phyloP scores from a whole-genome alignment of 2,329 filamentous ascomycete genomes.

The Verticillium klebahnii region DNA sequence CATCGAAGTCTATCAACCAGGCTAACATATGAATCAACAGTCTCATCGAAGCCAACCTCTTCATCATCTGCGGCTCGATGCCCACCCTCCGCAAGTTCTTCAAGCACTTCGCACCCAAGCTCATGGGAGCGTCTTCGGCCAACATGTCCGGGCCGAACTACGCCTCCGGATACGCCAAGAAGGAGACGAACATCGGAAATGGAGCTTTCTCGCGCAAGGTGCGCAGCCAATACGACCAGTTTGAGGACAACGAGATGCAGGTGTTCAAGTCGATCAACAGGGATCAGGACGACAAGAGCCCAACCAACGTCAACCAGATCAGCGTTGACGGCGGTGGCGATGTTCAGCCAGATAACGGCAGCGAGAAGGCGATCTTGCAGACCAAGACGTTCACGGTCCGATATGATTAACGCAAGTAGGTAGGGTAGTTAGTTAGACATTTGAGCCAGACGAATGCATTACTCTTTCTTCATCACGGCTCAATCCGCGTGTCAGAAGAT shows the following conservation, averaged over 20 bases:
- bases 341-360: constrained; percentile 14
- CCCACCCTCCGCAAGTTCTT: constrained; percentile 35
- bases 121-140: constrained; percentile 17
- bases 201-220: neutral
- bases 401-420: neutral
- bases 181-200: neutral
- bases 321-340: constrained; percentile 3
- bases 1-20: neutral
- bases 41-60: constrained; percentile 32
- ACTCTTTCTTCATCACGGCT: too few species aligned
- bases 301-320: constrained; percentile 4
- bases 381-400: constrained; percentile 17
- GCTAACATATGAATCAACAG: constrained; percentile 5
- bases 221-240: constrained; percentile 7
- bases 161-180: neutral
- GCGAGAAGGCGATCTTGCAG: constrained; percentile 19
- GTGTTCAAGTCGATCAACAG: constrained; percentile 4
- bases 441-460: neutral
- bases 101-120: constrained; percentile 26
- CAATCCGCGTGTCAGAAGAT: too few species aligned
- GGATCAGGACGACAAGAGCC: constrained; percentile 3
- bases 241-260: constrained; percentile 9
- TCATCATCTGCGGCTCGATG: constrained; percentile 35
- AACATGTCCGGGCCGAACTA: neutral
- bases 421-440: neutral